Evolutionary conservation across 2,329 filamentous ascomycete genomes (phyloP).

Genomic region (Drechmeria coniospora): DNA sequence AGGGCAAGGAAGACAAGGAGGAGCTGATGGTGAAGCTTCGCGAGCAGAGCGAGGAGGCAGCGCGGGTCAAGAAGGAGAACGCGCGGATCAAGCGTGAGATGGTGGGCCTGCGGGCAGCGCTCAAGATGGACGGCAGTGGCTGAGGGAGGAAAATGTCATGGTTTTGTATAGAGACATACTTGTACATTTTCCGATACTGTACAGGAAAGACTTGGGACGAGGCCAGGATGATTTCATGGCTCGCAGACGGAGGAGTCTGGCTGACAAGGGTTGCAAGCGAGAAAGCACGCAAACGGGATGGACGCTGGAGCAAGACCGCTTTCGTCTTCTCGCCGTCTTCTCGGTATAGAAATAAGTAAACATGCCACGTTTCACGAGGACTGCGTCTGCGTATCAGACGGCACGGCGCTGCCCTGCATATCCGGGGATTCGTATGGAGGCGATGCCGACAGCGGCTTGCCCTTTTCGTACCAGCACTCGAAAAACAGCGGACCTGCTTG

Average conservation of each 20-base stretch:
- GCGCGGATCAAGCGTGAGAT: constrained; percentile 69
- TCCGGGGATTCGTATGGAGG: not conserved
- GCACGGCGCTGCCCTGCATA: not conserved
- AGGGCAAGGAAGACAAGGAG: constrained; percentile 62
- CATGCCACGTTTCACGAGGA: too few species aligned
- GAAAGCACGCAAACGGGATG: too few species aligned
- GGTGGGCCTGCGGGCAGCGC: constrained; percentile 45
- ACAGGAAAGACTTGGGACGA: too few species aligned
- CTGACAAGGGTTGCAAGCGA: too few species aligned
- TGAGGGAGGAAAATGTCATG: constrained; percentile 1
- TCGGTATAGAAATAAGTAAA: too few species aligned
- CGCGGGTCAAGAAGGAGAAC: constrained; percentile 72
- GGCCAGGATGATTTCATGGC: too few species aligned
- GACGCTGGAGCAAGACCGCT: too few species aligned
- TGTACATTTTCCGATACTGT: too few species aligned
- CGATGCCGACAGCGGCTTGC: not conserved
- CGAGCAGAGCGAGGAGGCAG: constrained; percentile 63
- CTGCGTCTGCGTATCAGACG: not conserved
- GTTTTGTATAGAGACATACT: constrained; percentile 1
- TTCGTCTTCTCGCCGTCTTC: too few species aligned
- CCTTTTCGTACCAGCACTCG: constrained; percentile 47
- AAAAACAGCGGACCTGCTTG: constrained; percentile 45
- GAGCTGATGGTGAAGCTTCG: constrained; percentile 57
- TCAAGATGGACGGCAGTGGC: constrained; percentile 33
- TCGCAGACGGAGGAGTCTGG: too few species aligned